Evolutionary conservation across 495 filamentous ascomycete genomes (phyloP).

Genomic region (Hyaloscypha hepaticicola): DNA sequence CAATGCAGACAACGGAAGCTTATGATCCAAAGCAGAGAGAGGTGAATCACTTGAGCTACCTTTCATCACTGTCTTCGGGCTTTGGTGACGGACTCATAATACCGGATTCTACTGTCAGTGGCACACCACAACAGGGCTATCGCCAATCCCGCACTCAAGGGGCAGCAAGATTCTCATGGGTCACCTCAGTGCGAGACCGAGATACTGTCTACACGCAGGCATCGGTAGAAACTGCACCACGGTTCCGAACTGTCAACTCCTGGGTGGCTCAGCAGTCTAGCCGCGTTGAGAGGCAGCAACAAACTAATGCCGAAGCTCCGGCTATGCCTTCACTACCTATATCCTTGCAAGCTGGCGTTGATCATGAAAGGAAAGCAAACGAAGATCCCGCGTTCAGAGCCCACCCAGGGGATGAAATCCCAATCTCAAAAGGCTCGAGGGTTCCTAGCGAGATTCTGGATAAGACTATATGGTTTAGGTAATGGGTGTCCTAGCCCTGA

Average conservation of each 20-base stretch:
- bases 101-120: constrained; percentile 37
- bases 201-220: constrained; percentile 40
- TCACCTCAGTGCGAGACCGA: constrained; percentile 17
- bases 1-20: constrained; percentile 24
- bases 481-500: constrained; percentile 1
- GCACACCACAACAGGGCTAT: constrained; percentile 15
- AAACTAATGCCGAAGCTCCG: constrained; percentile 20
- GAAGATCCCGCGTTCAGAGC: constrained; percentile 28
- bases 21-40: constrained; percentile 37
- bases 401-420: constrained; percentile 30
- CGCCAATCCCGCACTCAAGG: constrained; percentile 13
- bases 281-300: constrained; percentile 21
- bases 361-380: constrained; percentile 25
- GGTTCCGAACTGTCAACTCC: constrained; percentile 55
- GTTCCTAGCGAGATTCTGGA: constrained; percentile 31
- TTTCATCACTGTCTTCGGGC: constrained; percentile 54
- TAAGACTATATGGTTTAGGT: constrained; percentile 22
- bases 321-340: constrained; percentile 23
- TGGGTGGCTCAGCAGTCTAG: constrained; percentile 60
- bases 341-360: constrained; percentile 10
- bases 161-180: constrained; percentile 27
- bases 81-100: constrained; percentile 52
- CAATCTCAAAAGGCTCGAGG: constrained; percentile 22
- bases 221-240: constrained; percentile 48
- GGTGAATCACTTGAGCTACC: constrained; percentile 38